A percentile compares a stretch with the other conserved stretches of the same genome.
These are phyloP conservation scores for Fusarium zealandicum DNA, from an alignment of 2,329 filamentous ascomycete genomes.

Conservation along the genomic window DNA sequence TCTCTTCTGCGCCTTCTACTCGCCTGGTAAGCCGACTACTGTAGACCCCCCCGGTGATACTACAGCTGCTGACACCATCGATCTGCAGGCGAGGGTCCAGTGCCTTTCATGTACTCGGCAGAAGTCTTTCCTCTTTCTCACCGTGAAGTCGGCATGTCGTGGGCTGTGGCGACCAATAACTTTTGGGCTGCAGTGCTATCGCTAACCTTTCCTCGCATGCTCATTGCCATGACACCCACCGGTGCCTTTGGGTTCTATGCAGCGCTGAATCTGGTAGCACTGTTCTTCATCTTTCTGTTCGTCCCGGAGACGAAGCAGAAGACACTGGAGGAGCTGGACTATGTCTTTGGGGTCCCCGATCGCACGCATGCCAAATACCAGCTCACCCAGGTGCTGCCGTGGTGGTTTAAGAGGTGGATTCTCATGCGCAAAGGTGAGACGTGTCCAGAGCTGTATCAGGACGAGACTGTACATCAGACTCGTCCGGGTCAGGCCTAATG, in stretches of 20 bases:
- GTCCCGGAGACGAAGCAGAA: slow-evolving; percentile 57
- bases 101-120: slow-evolving; percentile 65
- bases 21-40: slow-evolving; percentile 53
- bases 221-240: slow-evolving; percentile 43
- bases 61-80: not conserved
- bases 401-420: slow-evolving; percentile 46
- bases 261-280: slow-evolving; percentile 53
- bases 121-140: slow-evolving; percentile 68
- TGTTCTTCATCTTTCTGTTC: slow-evolving; percentile 55
- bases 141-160: slow-evolving; percentile 67
- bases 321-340: slow-evolving; percentile 58
- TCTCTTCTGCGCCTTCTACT: slow-evolving; percentile 69
- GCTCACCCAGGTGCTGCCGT: slow-evolving; percentile 47
- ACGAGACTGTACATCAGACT: not conserved
- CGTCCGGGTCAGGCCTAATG: slow-evolving; percentile 1
- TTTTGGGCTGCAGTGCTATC: slow-evolving; percentile 58
- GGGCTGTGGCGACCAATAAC: slow-evolving; percentile 64
- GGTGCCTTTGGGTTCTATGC: slow-evolving; percentile 53
- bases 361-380: slow-evolving; percentile 52
- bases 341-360: slow-evolving; percentile 54
- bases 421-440: slow-evolving; percentile 1
- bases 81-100: slow-evolving; percentile 56
- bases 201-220: slow-evolving; percentile 48
- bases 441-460: slow-evolving; percentile 18
- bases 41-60: too few relatives aligned